These are phyloP conservation scores for Catunica adiposa DNA, from an alignment of 2,329 filamentous ascomycete species.

Conservation along the genomic window DNA sequence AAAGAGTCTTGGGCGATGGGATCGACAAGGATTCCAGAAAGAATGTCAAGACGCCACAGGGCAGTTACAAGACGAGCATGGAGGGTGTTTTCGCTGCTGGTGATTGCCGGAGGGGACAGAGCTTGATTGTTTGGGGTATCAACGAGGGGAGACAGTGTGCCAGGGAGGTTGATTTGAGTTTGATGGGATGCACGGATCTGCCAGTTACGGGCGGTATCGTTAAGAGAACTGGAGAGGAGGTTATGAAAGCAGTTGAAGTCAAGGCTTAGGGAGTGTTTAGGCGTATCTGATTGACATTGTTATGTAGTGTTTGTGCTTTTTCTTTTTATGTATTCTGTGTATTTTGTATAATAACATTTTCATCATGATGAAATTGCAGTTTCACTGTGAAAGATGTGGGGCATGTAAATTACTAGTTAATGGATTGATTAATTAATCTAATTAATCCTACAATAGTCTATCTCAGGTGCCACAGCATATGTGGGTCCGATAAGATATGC, in stretches of 20 bases:
- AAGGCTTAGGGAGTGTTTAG: slow-evolving; percentile 14
- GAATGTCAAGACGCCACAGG: slow-evolving; percentile 86
- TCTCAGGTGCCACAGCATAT: too few relatives aligned
- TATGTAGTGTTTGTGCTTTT: background rate
- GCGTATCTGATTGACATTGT: too few relatives aligned
- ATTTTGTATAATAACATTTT: background rate
- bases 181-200: slow-evolving; percentile 62
- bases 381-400: background rate
- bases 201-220: slow-evolving; percentile 88
- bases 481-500: slow-evolving; percentile 4
- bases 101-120: slow-evolving; percentile 89
- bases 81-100: slow-evolving; percentile 84
- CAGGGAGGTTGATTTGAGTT: slow-evolving; percentile 77
- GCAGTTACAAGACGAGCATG: slow-evolving; percentile 77
- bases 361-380: background rate
- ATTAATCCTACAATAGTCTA: too few relatives aligned
- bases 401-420: too few relatives aligned
- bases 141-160: slow-evolving; percentile 91
- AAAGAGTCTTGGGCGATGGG: slow-evolving; percentile 67
- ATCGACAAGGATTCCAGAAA: slow-evolving; percentile 85
- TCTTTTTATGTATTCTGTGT: slow-evolving; percentile 5
- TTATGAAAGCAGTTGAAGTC: slow-evolving; percentile 28
- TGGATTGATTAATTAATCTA: too few relatives aligned
- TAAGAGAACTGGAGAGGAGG: slow-evolving; percentile 61
- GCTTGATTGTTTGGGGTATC: slow-evolving; percentile 95